A percentile compares a stretch with the other conserved stretches of the same genome.
Conservation (phyloP, 1,139 yeast species). For the Sporopachydermia cereana region DNA sequence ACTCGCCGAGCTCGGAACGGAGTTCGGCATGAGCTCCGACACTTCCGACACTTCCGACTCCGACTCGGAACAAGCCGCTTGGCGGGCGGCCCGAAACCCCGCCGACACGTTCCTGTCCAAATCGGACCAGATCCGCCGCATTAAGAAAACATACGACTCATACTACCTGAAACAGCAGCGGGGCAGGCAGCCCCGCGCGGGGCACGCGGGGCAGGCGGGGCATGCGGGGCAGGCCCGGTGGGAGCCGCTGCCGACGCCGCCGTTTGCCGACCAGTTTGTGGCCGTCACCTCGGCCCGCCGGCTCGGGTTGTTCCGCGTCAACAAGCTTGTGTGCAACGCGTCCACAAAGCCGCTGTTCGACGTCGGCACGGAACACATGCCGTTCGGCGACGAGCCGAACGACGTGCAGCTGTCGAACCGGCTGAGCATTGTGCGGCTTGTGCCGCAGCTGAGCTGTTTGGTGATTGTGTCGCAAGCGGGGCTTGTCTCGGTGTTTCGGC, state of each 20-base stretch:
- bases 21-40: background rate
- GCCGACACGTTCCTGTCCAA: background rate
- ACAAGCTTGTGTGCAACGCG: conserved; percentile 39
- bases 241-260: conserved; percentile 13
- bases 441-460: conserved; percentile 44
- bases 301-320: conserved; percentile 37
- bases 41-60: background rate
- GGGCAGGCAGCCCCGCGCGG: conserved; percentile 8
- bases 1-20: background rate
- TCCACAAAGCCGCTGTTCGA: conserved; percentile 37
- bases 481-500: conserved; percentile 40
- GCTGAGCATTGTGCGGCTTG: conserved; percentile 37
- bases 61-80: background rate
- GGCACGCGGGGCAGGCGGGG: conserved; percentile 5
- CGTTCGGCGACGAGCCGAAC: conserved; percentile 22
- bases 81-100: background rate
- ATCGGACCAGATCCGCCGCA: conserved; percentile 6
- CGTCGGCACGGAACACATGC: conserved; percentile 9
- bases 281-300: conserved; percentile 34
- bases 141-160: background rate
- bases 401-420: conserved; percentile 39
- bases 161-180: conserved; percentile 11
- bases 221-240: conserved; percentile 10
- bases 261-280: conserved; percentile 21
- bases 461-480: conserved; percentile 51